These are phyloP conservation scores for Mytilinidion resinicola DNA, from an alignment of 495 filamentous ascomycete species.

Conservation along the genomic window DNA sequence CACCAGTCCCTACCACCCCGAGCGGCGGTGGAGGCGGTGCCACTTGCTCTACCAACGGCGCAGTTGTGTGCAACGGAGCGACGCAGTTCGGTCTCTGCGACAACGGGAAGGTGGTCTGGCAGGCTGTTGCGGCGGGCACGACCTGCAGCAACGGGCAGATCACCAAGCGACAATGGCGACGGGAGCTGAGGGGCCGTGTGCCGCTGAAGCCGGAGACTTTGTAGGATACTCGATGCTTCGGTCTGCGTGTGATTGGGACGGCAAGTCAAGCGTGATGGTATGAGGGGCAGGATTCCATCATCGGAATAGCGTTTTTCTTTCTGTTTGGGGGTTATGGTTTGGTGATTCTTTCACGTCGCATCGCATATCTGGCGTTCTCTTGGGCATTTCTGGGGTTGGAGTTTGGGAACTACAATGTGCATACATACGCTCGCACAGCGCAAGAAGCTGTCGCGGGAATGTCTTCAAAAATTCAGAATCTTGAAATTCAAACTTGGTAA, in stretches of 20 bases:
- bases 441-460: too few species aligned
- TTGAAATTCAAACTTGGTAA: too few species aligned
- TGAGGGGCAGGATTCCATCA: not conserved
- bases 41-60: slow-evolving; percentile 17
- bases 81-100: slow-evolving; percentile 27
- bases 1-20: slow-evolving; percentile 7
- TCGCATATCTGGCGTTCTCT: slow-evolving; percentile 1
- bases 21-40: not conserved
- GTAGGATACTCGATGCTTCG: not conserved
- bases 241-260: not conserved
- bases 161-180: not conserved
- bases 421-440: not conserved
- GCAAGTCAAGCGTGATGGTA: not conserved
- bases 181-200: not conserved
- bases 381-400: not conserved
- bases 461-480: too few species aligned
- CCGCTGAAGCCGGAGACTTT: not conserved
- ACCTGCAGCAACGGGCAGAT: slow-evolving; percentile 22
- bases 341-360: not conserved
- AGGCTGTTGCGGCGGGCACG: slow-evolving; percentile 26
- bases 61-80: slow-evolving; percentile 17
- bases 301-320: not conserved
- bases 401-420: not conserved
- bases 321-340: not conserved
- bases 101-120: slow-evolving; percentile 22